phyloP scores from a whole-genome alignment of 2,329 filamentous ascomycete species.

The Davidsoniella australis region DNA sequence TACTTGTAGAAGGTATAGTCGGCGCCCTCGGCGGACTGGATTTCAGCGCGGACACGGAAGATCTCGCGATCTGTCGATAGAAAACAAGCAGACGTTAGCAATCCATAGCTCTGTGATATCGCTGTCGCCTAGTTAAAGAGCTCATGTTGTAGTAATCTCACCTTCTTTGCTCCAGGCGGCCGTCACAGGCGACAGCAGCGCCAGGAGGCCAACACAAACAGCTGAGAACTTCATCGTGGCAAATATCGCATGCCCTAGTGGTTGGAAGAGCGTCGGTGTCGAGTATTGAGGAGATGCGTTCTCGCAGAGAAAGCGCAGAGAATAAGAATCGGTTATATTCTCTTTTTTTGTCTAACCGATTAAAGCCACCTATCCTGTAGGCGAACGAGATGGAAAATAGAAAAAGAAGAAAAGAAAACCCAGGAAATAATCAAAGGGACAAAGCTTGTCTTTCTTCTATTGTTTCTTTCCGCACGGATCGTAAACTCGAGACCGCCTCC shows the following conservation, averaged over 20 bases:
- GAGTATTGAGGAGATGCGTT: neutral
- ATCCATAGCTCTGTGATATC: neutral
- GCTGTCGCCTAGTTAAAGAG: neutral
- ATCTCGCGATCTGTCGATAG: conserved; percentile 69
- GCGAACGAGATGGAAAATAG: neutral
- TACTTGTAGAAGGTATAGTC: conserved; percentile 93
- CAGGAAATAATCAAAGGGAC: neutral
- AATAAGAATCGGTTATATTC: neutral
- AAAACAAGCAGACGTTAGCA: neutral
- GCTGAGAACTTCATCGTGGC: conserved; percentile 54
- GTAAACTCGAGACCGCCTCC: neutral
- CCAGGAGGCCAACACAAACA: conserved; percentile 51
- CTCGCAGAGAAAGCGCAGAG: neutral
- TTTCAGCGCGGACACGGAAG: conserved; percentile 84
- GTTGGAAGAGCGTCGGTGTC: neutral
- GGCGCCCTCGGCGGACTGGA: conserved; percentile 54
- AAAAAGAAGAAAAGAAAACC: neutral
- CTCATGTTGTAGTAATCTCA: conserved; percentile 21
- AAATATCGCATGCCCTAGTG: neutral
- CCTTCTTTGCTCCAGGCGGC: conserved; percentile 80
- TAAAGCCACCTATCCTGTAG: conserved; percentile 24
- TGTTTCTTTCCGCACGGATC: too few relatives aligned
- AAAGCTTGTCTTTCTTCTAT: too few relatives aligned
- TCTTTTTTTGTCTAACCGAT: neutral
- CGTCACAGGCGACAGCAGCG: conserved; percentile 47